A percentile compares a stretch with the other conserved stretches of the same genome.
These are phyloP conservation scores for Evansstolkia leycettana DNA, from an alignment of 495 filamentous ascomycete species.

Conservation along the genomic window DNA sequence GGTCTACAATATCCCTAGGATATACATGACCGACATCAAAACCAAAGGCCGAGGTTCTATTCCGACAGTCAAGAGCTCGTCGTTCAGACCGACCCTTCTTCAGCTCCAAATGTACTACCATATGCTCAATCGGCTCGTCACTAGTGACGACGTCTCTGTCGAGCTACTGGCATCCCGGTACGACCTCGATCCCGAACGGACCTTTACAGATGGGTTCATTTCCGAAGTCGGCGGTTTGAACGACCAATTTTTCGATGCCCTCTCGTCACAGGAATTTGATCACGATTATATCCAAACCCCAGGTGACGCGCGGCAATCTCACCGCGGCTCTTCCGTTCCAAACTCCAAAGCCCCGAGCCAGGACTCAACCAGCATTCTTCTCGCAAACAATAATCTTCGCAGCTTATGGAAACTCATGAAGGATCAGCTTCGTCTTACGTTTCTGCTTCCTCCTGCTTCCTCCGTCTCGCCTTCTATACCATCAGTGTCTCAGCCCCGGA, in stretches of 20 bases:
- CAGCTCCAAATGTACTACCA: slow-evolving; percentile 88
- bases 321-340: slow-evolving; percentile 3
- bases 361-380: slow-evolving; percentile 41
- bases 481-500: slow-evolving; percentile 39
- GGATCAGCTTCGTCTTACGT: slow-evolving; percentile 47
- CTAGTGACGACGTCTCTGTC: slow-evolving; percentile 55
- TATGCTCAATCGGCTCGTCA: slow-evolving; percentile 65
- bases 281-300: slow-evolving; percentile 16
- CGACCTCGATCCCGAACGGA: slow-evolving; percentile 43
- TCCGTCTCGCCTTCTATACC: slow-evolving; percentile 28
- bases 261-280: slow-evolving; percentile 21
- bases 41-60: slow-evolving; percentile 53
- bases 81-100: slow-evolving; percentile 65
- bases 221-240: slow-evolving; percentile 61
- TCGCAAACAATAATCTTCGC: slow-evolving; percentile 45
- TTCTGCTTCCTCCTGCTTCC: slow-evolving; percentile 26
- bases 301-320: slow-evolving; percentile 12
- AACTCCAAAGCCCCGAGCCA: slow-evolving; percentile 19
- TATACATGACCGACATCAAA: slow-evolving; percentile 85
- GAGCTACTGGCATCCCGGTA: slow-evolving; percentile 56
- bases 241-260: slow-evolving; percentile 38
- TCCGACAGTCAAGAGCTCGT: slow-evolving; percentile 47
- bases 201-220: slow-evolving; percentile 73
- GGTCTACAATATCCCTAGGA: slow-evolving; percentile 20
- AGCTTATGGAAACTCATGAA: slow-evolving; percentile 59